Evolutionary conservation across 345 rosid genomes (phyloP), one percentile per base, ranked within the genome.

Genomic region (Eucalyptus albens): DNA sequence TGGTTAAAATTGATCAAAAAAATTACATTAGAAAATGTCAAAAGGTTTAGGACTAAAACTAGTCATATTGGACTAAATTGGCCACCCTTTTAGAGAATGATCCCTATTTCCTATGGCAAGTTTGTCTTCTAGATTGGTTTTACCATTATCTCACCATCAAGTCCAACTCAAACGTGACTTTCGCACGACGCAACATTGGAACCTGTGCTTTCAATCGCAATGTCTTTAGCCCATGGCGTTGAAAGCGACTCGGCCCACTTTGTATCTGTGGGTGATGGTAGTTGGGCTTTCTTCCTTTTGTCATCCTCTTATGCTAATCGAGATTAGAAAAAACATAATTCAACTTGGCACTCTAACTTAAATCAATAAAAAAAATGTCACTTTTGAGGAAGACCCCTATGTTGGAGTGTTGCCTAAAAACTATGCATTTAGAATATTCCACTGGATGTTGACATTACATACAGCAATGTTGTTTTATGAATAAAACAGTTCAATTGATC

Each of bases 91-190:
- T n/a, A 16, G 77, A 67, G 17, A 29, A 65, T 65, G 33, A 65
- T n/a, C 72, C 19, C 2, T 8, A 2, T n/a, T 31, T 31, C 13
- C 6, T 4, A 56, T 1, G 4, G 2, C 37, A n/a, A 17, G 4
- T 33, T 69, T 40, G 11, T 40, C 81, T 69, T 33, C 81, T 69
- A 33, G 44, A 69, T 69, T 12, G 13, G 11, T 17, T 69, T 19
- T 5, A 33, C 42, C 44, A 8, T 33, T 9, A 17, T 33, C 22
- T 33, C 26, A 22, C 44, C 26, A 72, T 21, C 8, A 4, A 37
- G 26, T 10, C 44, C 44, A 22, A 17, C 14, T 72, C 45, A 33
- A 72, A 33, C 12, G 82, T 9, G 82, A 72, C 82, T 33, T 31
- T 6, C 14, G 4, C 82, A 72, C 15, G 4, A 17, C 3, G 11